phyloP scores from a whole-genome alignment of 2,329 filamentous ascomycete genomes.

The Xylariaceae sp. region DNA sequence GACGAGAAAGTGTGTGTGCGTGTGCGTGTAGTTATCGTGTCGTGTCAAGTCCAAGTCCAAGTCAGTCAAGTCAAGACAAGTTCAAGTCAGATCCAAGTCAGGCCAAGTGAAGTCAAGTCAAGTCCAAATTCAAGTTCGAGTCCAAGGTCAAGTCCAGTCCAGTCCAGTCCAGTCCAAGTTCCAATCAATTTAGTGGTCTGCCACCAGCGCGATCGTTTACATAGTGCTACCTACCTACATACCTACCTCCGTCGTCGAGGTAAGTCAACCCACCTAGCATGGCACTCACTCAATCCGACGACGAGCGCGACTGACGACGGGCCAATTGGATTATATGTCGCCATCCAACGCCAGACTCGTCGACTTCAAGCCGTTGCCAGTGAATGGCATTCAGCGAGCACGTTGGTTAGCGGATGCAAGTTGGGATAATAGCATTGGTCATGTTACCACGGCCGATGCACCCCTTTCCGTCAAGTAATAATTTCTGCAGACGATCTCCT shows the following conservation, averaged over 20 bases:
- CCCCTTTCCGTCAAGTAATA: conserved; percentile 12
- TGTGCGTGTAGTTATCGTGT: conserved; percentile 16
- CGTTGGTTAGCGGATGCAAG: conserved; percentile 2
- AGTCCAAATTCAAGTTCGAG: conserved; percentile 1
- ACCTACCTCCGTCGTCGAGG: conserved; percentile 2
- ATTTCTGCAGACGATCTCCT: background rate
- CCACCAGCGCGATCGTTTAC: conserved; percentile 7
- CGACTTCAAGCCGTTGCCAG: conserved; percentile 1
- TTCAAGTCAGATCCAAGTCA: background rate
- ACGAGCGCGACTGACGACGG: conserved; percentile 3
- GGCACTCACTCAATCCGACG: background rate
- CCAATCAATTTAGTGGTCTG: conserved; percentile 8
- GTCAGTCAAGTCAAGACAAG: background rate
- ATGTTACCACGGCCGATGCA: conserved; percentile 13
- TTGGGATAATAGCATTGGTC: conserved; percentile 1
- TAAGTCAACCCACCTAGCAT: conserved; percentile 3
- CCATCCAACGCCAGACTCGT: conserved; percentile 4
- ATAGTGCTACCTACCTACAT: background rate
- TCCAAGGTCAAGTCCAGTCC: background rate
- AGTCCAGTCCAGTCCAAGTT: background rate
- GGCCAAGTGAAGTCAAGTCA: background rate
- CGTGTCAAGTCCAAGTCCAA: conserved; percentile 7
- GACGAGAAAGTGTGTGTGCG: conserved; percentile 4
- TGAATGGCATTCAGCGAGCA: conserved; percentile 2
- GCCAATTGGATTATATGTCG: conserved; percentile 14